A percentile compares a stretch with the other conserved stretches of the same genome.
These are phyloP conservation scores for Paecilomyces fulvus DNA, from an alignment of 2,329 filamentous ascomycete species.

Conservation along the genomic window DNA sequence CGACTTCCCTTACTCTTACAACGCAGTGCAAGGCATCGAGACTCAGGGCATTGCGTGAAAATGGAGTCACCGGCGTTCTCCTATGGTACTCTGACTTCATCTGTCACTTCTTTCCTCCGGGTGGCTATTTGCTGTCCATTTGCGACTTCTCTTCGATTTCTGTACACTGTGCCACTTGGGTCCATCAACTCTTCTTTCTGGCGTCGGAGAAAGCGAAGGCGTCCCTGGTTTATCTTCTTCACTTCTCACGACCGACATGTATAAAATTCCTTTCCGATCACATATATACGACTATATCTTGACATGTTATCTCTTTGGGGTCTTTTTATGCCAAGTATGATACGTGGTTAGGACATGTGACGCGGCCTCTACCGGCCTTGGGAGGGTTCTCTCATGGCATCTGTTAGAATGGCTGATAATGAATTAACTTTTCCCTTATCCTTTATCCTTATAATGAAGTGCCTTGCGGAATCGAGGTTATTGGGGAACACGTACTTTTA, in stretches of 20 bases:
- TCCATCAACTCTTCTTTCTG: neutral
- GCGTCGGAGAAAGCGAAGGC: neutral
- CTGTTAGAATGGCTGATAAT: neutral
- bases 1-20: slow-evolving; percentile 65
- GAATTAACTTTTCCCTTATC: neutral
- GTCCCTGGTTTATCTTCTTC: neutral
- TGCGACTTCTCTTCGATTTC: neutral
- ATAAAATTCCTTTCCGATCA: neutral
- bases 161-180: neutral
- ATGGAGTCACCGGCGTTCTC: neutral
- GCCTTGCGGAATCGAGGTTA: too few species aligned
- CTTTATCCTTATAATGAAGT: too few species aligned
- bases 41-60: slow-evolving; percentile 27
- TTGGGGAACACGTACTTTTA: too few species aligned
- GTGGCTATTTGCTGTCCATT: neutral
- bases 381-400: neutral
- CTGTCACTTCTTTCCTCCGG: neutral
- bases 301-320: neutral
- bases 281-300: neutral
- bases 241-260: neutral
- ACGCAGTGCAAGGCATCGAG: slow-evolving; percentile 45
- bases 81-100: neutral
- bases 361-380: neutral
- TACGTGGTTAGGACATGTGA: neutral
- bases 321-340: neutral